Evolutionary conservation across 345 rosid genomes (phyloP).

Genomic region (Psidium guajava): DNA sequence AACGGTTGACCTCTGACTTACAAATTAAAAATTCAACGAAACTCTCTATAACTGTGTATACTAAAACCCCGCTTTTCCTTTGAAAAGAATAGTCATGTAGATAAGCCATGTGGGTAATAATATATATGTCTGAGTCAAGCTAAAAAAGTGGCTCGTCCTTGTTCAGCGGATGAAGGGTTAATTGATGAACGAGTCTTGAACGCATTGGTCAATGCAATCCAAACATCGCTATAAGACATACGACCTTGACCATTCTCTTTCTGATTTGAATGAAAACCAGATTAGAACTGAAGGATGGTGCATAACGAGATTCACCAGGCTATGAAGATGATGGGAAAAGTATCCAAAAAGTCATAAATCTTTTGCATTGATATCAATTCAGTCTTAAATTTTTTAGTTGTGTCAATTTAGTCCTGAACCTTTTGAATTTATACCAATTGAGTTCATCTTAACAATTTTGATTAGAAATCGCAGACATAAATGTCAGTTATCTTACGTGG

Average conservation of each 20-base stretch:
- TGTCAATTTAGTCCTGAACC: too few relatives aligned
- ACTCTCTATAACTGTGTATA: rapidly evolving
- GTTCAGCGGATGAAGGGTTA: neutral
- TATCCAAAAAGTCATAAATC: too few relatives aligned
- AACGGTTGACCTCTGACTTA: rapidly evolving
- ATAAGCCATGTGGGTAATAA: neutral
- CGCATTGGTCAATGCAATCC: neutral
- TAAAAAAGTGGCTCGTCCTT: neutral
- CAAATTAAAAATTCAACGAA: neutral
- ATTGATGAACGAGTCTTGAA: neutral
- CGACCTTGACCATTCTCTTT: neutral
- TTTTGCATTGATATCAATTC: too few relatives aligned
- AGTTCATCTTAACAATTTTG: too few relatives aligned
- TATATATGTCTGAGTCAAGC: neutral
- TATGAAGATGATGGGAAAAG: neutral
- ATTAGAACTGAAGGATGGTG: neutral
- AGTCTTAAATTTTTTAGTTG: too few relatives aligned
- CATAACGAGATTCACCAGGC: neutral
- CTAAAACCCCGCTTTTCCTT: neutral
- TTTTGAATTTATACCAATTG: too few relatives aligned
- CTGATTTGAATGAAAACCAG: neutral
- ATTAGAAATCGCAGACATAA: too few relatives aligned
- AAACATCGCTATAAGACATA: neutral
- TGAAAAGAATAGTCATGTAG: neutral
- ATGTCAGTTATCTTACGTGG: too few relatives aligned